Conservation (phyloP, 768 basidiomycete species). For the Mycena rebaudengoi region DNA sequence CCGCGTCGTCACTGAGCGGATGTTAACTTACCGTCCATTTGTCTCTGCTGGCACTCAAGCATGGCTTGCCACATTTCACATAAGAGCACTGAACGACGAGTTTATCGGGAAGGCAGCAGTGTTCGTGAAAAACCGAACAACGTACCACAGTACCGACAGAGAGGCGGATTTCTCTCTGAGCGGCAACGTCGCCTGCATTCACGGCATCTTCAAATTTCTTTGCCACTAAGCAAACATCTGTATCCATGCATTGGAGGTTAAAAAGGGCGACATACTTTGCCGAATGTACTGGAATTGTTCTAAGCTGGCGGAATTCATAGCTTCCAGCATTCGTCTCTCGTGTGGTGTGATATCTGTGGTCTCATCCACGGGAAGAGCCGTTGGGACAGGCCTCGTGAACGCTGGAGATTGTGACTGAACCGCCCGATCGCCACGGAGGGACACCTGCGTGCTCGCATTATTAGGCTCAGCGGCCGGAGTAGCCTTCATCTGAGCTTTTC, state of each 20-base stretch:
- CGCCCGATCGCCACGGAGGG: background rate
- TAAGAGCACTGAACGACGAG: slow-evolving; percentile 11
- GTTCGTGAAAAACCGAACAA: background rate
- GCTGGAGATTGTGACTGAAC: background rate
- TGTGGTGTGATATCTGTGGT: slow-evolving; percentile 12
- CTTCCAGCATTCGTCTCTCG: slow-evolving; percentile 14
- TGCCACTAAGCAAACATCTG: slow-evolving; percentile 4
- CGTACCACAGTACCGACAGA: slow-evolving; percentile 5
- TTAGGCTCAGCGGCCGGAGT: slow-evolving; percentile 1
- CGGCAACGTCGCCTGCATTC: background rate
- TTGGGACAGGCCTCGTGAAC: background rate
- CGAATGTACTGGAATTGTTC: slow-evolving; percentile 7
- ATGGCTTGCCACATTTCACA: slow-evolving; percentile 16
- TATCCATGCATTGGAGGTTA: background rate
- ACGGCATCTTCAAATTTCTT: slow-evolving; percentile 11
- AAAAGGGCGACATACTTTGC: slow-evolving; percentile 1
- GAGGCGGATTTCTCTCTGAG: slow-evolving; percentile 13
- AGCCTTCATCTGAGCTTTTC: background rate
- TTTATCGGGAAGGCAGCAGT: background rate
- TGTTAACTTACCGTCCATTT: slow-evolving; percentile 14
- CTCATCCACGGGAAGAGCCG: slow-evolving; percentile 7
- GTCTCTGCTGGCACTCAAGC: background rate
- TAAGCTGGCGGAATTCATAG: background rate
- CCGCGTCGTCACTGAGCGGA: background rate
- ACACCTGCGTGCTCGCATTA: background rate